Base-by-base conservation (phyloP, 352 stramenopile genomes). In the Phytophthora pinifolia region DNA sequence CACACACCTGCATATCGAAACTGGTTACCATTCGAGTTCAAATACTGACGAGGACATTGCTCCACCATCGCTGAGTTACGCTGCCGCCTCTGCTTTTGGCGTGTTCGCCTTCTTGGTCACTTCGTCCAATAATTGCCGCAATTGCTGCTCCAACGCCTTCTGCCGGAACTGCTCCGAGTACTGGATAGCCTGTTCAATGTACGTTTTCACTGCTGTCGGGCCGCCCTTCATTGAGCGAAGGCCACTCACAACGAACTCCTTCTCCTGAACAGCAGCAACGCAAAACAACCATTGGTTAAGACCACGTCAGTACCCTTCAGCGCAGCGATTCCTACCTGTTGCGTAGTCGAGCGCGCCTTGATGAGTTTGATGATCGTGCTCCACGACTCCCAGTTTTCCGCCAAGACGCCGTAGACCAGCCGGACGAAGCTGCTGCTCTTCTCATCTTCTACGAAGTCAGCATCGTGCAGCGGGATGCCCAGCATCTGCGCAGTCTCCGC, bases 311-410 rank as follows among this genome's bases (percentile, higher is more conserved):
- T 20, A 18, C 14, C 10, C 5, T 15, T 29, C 39, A 9, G 14
- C 17, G 15, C 17, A 50, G 46, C 9, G 8, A 32, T 25, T 32
- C 39, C 22, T 61, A 90, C 79, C 79, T 92, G 77, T 48, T 86
- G 76, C 2, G 79, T 89, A 5, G 72, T 88, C 30, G 72, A 70
- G 5, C 83, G 72, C 3, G 78, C 70, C 50, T 88, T 91, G 52
- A 93, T 86, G n/a, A 92, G 53, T 9, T 72, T 79, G 30, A 92
- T 65, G 34, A 95, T 83, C n/a, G 80, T 88, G 45, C 79, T 89
- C 86, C 86, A 95, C 0, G 79, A 64, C 42, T 90, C 79, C 82
- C 81, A 92, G 43, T 95, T 93, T 43, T 92, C 82, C 6, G 79
- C 79, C n/a, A 95, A 64, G 3, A 92, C 71, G 4, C 79, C 73